Conservation (phyloP, 495 filamentous ascomycete genomes). For the Tuber magnatum region DNA sequence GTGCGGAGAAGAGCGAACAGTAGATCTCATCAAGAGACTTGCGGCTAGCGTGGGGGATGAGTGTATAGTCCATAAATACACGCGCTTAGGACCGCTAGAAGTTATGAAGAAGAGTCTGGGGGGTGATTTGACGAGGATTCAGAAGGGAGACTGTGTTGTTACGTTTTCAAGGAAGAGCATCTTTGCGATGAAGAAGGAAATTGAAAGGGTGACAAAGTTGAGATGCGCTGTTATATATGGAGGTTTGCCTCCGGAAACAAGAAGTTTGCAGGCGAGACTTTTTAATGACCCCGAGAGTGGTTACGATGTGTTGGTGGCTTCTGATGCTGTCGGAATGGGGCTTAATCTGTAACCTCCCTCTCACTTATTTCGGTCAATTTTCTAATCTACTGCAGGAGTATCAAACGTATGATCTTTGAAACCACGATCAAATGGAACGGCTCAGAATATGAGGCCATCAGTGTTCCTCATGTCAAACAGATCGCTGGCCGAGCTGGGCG, state of each 20-base stretch:
- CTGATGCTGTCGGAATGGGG: slow-evolving; percentile 97
- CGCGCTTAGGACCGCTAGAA: slow-evolving; percentile 71
- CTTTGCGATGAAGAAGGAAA: slow-evolving; percentile 67
- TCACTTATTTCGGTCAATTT: not conserved
- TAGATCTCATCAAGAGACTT: slow-evolving; percentile 73
- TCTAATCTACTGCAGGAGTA: slow-evolving; percentile 50
- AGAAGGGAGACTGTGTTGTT: slow-evolving; percentile 87
- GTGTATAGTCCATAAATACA: slow-evolving; percentile 69
- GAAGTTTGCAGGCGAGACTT: slow-evolving; percentile 77
- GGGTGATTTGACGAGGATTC: slow-evolving; percentile 56
- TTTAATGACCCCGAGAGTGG: slow-evolving; percentile 94
- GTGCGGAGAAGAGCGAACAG: slow-evolving; percentile 79
- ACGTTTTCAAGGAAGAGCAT: slow-evolving; percentile 74
- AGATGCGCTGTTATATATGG: slow-evolving; percentile 92
- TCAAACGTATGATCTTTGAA: slow-evolving; percentile 87
- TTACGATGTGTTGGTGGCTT: slow-evolving; percentile 88
- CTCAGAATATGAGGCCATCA: slow-evolving; percentile 47
- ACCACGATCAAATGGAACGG: slow-evolving; percentile 61
- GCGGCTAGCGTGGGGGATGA: slow-evolving; percentile 74
- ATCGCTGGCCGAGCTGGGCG: slow-evolving; percentile 91
- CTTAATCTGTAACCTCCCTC: slow-evolving; percentile 63
- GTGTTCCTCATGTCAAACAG: slow-evolving; percentile 78
- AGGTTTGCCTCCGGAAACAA: slow-evolving; percentile 80
- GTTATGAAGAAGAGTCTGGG: slow-evolving; percentile 56
- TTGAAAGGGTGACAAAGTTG: slow-evolving; percentile 66